These are phyloP conservation scores for Neonectria ditissima DNA, from an alignment of 2,329 filamentous ascomycete genomes.

Conservation along the genomic window DNA sequence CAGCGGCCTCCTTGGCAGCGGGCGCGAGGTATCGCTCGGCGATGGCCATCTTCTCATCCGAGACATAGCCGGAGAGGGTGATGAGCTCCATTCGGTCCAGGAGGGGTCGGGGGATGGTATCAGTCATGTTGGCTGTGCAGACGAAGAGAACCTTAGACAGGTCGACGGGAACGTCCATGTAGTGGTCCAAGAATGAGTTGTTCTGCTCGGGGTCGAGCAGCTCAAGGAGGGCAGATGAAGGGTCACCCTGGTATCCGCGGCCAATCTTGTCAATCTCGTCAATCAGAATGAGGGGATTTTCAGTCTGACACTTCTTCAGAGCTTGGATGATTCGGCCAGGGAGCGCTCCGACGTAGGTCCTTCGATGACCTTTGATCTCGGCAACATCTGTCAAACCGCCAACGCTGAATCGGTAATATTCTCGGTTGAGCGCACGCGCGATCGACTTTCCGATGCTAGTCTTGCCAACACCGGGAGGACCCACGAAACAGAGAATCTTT, in stretches of 20 bases:
- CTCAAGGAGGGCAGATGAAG: slow-evolving; percentile 92
- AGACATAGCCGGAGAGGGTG: slow-evolving; percentile 93
- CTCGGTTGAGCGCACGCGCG: slow-evolving; percentile 89
- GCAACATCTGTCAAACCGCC: slow-evolving; percentile 97
- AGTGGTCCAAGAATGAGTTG: slow-evolving; percentile 96
- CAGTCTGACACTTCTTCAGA: slow-evolving; percentile 98
- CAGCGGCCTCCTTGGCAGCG: slow-evolving; percentile 92
- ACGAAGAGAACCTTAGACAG: slow-evolving; percentile 98
- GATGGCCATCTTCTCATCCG: slow-evolving; percentile 99
- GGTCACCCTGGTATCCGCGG: slow-evolving; percentile 94
- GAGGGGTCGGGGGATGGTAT: slow-evolving; percentile 94
- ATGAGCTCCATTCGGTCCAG: slow-evolving; percentile 99
- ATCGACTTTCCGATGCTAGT: slow-evolving; percentile 99
- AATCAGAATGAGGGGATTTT: slow-evolving; percentile 95
- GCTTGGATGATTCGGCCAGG: slow-evolving; percentile 98
- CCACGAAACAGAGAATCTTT: slow-evolving; percentile 98
- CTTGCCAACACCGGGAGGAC: slow-evolving; percentile 96
- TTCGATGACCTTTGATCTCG: slow-evolving; percentile 96
- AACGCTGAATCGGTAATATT: slow-evolving; percentile 99
- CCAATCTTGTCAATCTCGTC: slow-evolving; percentile 99
- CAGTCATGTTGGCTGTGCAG: slow-evolving; percentile 98
- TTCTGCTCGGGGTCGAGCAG: slow-evolving; percentile 97
- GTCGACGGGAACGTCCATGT: slow-evolving; percentile 98
- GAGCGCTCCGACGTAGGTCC: slow-evolving; percentile 95
- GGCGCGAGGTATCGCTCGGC: slow-evolving; percentile 93